Conservation (phyloP, 331 rosid genomes). For the Saraca asoca region DNA sequence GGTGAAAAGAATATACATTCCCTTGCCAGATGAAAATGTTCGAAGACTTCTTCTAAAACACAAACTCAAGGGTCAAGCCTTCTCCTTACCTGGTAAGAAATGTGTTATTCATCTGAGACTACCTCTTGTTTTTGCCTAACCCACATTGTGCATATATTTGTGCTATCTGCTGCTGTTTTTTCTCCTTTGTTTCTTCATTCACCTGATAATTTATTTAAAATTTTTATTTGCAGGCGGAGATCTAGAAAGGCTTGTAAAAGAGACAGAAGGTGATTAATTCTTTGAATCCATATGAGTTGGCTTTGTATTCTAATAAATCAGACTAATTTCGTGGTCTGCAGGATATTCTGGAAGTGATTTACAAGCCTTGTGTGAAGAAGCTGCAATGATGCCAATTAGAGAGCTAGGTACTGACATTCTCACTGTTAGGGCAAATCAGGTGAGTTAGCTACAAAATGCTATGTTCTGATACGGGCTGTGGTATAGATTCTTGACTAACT, state of each 20-base stretch:
- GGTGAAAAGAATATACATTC: constrained; percentile 93
- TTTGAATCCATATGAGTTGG: neutral
- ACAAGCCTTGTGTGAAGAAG: constrained; percentile 99
- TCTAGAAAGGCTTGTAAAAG: constrained; percentile 75
- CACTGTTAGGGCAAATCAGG: constrained; percentile 85
- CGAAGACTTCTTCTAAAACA: constrained; percentile 71
- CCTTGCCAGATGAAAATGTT: constrained; percentile 79
- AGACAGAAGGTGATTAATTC: constrained; percentile 68
- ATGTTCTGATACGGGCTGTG: neutral
- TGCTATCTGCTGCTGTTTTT: constrained; percentile 1
- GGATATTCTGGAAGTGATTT: constrained; percentile 98
- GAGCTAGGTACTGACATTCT: constrained; percentile 89
- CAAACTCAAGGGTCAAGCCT: constrained; percentile 95
- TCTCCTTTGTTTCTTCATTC: neutral
- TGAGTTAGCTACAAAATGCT: constrained; percentile 31
- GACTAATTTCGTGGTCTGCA: constrained; percentile 35
- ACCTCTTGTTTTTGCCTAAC: neutral
- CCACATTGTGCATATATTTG: neutral
- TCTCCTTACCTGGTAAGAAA: constrained; percentile 83
- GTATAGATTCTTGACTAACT: constrained; percentile 3
- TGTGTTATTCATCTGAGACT: constrained; percentile 12
- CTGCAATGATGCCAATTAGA: constrained; percentile 99
- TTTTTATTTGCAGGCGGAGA: constrained; percentile 62
- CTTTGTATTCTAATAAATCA: neutral
- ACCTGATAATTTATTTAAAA: constrained; percentile 11